Evolutionary conservation across 805 yeast species (phyloP).

Genomic region (Candida tallmaniae): DNA sequence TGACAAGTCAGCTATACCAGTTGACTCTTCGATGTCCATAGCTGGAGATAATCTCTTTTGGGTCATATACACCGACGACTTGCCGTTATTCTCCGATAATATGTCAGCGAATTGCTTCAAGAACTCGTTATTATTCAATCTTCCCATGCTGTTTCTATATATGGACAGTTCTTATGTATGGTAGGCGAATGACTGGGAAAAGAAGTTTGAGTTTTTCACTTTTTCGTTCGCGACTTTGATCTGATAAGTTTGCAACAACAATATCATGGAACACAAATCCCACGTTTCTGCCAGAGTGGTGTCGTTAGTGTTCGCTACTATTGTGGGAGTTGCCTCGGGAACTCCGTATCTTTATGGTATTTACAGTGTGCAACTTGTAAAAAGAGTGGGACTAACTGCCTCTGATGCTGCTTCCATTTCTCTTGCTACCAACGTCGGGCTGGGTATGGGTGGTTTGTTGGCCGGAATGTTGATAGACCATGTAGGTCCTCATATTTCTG

Average conservation of each 20-base stretch:
- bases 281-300: conserved; percentile 14
- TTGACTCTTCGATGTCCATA: conserved; percentile 19
- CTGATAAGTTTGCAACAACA: no score
- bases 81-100: conserved; percentile 27
- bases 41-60: conserved; percentile 47
- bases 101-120: conserved; percentile 20
- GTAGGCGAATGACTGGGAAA: no score
- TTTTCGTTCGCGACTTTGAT: no score
- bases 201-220: no score
- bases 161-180: no score
- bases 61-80: conserved; percentile 54
- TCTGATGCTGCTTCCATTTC: conserved; percentile 63
- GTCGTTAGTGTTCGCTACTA: conserved; percentile 27
- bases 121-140: conserved; percentile 30
- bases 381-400: conserved; percentile 52
- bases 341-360: conserved; percentile 72
- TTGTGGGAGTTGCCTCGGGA: conserved; percentile 66
- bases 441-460: conserved; percentile 64
- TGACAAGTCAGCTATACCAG: conserved; percentile 24
- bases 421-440: conserved; percentile 57
- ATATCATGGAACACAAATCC: no score
- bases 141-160: conserved; percentile 25
- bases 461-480: conserved; percentile 67
- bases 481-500: conserved; percentile 51
- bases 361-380: conserved; percentile 69